phyloP scores from a whole-genome alignment of 192 early-diverging fungal species.

The Umbelopsis isabellina region DNA sequence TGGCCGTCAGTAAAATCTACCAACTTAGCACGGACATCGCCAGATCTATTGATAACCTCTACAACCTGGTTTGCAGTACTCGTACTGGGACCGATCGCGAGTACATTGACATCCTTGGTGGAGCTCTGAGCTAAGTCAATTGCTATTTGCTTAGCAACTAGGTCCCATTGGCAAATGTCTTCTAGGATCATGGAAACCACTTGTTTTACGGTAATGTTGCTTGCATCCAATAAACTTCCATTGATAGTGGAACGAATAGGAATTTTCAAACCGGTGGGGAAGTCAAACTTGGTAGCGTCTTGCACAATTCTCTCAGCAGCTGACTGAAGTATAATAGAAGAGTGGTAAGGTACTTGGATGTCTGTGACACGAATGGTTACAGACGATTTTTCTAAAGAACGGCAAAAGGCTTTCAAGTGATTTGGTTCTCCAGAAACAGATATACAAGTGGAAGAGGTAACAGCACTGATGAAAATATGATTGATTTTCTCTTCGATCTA shows the following conservation, averaged over 20 bases:
- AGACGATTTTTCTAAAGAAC: not conserved
- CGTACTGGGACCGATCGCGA: not conserved
- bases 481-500: not conserved
- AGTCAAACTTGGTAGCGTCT: conserved; percentile 1
- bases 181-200: conserved; percentile 5
- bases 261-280: not conserved
- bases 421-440: not conserved
- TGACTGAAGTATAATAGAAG: not conserved
- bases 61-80: not conserved
- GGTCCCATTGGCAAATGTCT: not conserved
- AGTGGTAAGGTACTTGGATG: not conserved
- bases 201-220: not conserved
- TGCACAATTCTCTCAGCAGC: conserved; percentile 4
- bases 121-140: not conserved
- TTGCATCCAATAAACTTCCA: not conserved
- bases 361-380: not conserved
- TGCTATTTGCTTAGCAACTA: conserved; percentile 1
- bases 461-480: not conserved
- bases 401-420: not conserved
- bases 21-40: not conserved
- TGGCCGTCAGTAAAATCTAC: not conserved
- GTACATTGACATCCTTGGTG: not conserved
- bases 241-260: not conserved
- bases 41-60: not conserved
- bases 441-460: not conserved